Evolutionary conservation across 345 rosid species (phyloP), one percentile per base, ranked within the genome.

Genomic region (Excoecaria cochinchinensis): DNA sequence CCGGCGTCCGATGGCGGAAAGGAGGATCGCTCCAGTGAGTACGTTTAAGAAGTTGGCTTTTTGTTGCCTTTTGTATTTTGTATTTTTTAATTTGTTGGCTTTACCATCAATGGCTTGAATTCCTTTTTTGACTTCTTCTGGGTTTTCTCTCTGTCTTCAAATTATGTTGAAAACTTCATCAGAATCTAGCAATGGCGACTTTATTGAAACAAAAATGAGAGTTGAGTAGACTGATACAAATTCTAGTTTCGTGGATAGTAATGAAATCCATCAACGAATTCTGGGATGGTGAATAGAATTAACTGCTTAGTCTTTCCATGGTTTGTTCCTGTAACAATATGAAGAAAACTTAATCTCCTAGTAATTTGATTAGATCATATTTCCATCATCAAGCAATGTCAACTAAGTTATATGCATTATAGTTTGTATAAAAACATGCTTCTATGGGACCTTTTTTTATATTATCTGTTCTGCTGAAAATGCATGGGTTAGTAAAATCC

Each of bases 401-500:
- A 24, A 67, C n/a, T 48, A 67, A 67, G 4, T 47, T 47, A 15
- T 1, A 5, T 14, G 67, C 46, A 63, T 36, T 62, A 62, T 0
- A 11, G 31, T 62, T 62, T 31, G 2, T 2, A 13, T 0, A 16
- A 40, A 57, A 6, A 31, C 19, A 36, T 17, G 16, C 38, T 51
- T 38, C 69, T 50, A 46, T n/a, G 36, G 44, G 7, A 10, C 19
- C 40, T 52, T 15, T 21, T 59, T 3, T 6, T 60, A 44, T 51
- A 31, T 16, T 53, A 17, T 69, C 46, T 36, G 12, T 77, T 39
- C 64, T 76, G 74, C 38, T 48, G 38, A 53, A 67, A 44, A 22
- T 66, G 40, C 59, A 60, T 64, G 25, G 66, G 71, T 56, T 61
- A 24, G 24, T 59, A 65, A 55, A 56, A 63, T 53, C 8, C 60